Evolutionary conservation across 257 asterid genomes (phyloP).

Genomic region (Forsythia viridissima): DNA sequence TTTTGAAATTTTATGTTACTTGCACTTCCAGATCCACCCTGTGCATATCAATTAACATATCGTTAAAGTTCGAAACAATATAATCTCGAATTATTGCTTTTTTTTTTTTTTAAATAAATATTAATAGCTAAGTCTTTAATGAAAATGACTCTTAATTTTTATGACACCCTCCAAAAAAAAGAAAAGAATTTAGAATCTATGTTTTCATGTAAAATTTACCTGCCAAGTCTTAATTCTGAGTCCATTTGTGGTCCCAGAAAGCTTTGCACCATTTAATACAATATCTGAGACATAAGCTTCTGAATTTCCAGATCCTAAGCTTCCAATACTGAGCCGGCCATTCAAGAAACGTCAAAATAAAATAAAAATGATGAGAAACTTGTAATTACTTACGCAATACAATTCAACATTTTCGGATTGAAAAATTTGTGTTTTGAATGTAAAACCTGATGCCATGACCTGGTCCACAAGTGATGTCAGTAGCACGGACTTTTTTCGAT

Average conservation of each 20-base stretch:
- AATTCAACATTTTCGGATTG: background rate
- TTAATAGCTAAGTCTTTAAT: too few species aligned
- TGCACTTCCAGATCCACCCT: constrained; percentile 92
- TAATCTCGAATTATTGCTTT: too few species aligned
- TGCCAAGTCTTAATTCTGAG: constrained; percentile 91
- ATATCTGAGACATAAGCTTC: constrained; percentile 68
- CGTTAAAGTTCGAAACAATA: too few species aligned
- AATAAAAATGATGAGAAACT: background rate
- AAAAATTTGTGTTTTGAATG: background rate
- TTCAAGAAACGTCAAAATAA: background rate
- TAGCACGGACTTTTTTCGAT: constrained; percentile 47
- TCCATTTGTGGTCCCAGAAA: constrained; percentile 71
- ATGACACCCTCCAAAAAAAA: too few species aligned
- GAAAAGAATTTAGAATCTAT: too few species aligned
- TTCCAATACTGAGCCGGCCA: constrained; percentile 37
- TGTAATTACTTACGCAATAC: background rate
- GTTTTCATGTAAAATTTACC: constrained; percentile 34
- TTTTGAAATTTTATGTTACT: constrained; percentile 70
- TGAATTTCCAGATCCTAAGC: constrained; percentile 69
- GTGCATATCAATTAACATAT: background rate
- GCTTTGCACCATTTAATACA: constrained; percentile 58
- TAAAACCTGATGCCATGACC: constrained; percentile 93
- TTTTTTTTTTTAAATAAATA: too few species aligned
- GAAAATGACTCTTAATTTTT: too few species aligned
- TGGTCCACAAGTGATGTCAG: constrained; percentile 71